Evolutionary conservation across 108 stramenopile species (phyloP), one percentile per base, ranked within the genome.

Genomic region (Aurantiochytrium sp.): DNA sequence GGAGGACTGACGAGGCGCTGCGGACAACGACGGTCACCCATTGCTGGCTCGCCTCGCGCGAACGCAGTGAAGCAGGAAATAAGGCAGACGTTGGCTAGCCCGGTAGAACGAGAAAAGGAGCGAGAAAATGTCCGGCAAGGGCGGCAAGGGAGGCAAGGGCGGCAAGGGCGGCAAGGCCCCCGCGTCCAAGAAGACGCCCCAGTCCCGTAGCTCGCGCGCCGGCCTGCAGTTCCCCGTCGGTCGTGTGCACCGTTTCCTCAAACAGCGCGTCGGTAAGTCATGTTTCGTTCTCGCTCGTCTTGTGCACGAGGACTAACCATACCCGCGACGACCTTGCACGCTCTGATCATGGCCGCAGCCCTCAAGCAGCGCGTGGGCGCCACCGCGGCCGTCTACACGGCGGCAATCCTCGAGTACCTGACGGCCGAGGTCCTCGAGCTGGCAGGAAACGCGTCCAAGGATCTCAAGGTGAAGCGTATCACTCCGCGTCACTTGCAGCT

Each of bases 401-500:
- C 98, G 6, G 99, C 99, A 52, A 99, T 99, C 89, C 92, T 99
- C 55, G 99, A 99, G 94, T 99, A 99, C 92, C 94, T 99, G 36
- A 98, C 98, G 2, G 99, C 99, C 30, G 99, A 99, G 91, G 52
- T 54, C 10, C 94, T 99, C 73, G 99, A 99, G 95, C 92, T 99
- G 73, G 99, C 99, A 48, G 96, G 98, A 30, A 98, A 98, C 90
- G 99, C 99, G 52, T 99, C 98, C 92, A 99, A 99, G 94, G 99
- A 99, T 93, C 94, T 99, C 81, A 99, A 99, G 94, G 97, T 99
- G 85, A 99, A 99, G 95, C 98, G 99, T 94, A 99, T 99, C 94
- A 99, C 99, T 34, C 99, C 99, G 37, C 93, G 99, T 52, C 99
- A 99, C 93, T 95, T 99, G 89, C 97, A 98, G 93, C 95, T 99